Conservation (phyloP, 31 red algal genomes). For the Endocladia muricata region DNA sequence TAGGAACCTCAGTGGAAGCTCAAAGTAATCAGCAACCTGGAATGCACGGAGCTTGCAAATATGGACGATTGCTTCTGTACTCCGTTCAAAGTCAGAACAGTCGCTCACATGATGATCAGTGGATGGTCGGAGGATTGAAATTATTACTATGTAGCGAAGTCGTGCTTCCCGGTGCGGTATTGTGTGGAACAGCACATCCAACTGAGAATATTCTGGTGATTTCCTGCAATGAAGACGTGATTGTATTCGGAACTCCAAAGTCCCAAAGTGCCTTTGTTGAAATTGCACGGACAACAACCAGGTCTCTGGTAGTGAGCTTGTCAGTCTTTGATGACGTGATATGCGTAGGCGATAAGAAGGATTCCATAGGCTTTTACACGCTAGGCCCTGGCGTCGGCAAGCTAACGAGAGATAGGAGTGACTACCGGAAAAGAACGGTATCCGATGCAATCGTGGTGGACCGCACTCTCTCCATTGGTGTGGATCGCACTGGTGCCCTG, state of each 20-base stretch:
- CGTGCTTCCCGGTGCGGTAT: conserved; percentile 51
- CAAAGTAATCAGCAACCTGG: conserved; percentile 8
- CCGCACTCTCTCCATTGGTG: conserved; percentile 40
- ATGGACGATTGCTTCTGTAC: conserved; percentile 46
- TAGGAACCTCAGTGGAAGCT: conserved; percentile 53
- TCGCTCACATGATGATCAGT: neutral
- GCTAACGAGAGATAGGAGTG: conserved; percentile 44
- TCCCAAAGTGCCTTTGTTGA: conserved; percentile 31
- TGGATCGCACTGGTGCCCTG: conserved; percentile 47
- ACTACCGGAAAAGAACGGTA: conserved; percentile 47
- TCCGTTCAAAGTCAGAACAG: neutral
- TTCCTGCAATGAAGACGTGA: conserved; percentile 62
- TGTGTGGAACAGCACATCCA: conserved; percentile 44
- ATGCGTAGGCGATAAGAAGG: conserved; percentile 61
- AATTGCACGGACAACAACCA: conserved; percentile 32
- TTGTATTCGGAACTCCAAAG: conserved; percentile 39
- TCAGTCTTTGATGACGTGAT: conserved; percentile 53
- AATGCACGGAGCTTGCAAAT: conserved; percentile 1
- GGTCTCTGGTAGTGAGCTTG: conserved; percentile 49
- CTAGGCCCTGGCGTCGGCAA: conserved; percentile 4
- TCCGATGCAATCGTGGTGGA: conserved; percentile 65
- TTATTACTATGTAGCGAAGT: conserved; percentile 52
- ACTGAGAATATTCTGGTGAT: conserved; percentile 20
- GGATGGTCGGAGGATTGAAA: neutral
- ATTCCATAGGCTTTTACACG: conserved; percentile 55